A percentile compares a stretch with the other conserved stretches of the same genome.
phyloP scores from a whole-genome alignment of 768 basidiomycete genomes.

The Serendipita sp. region DNA sequence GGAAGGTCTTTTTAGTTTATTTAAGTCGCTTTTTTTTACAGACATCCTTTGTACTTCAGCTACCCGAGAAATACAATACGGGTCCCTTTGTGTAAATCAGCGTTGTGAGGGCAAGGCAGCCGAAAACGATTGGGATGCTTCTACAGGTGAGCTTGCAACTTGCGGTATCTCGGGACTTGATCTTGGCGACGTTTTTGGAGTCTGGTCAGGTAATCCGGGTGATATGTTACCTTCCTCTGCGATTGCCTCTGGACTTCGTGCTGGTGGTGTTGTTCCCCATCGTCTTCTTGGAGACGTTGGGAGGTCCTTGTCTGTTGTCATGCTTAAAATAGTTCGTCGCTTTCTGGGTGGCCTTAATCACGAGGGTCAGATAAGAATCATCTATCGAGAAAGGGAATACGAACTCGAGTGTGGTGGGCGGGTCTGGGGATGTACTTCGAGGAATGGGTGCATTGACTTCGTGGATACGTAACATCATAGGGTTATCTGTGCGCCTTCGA shows the following conservation, averaged over 20 bases:
- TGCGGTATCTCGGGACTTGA: neutral
- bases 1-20: neutral
- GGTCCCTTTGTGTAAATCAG: no score
- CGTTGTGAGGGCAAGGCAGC: neutral
- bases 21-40: neutral
- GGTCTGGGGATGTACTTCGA: neutral
- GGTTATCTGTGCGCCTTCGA: neutral
- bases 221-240: neutral
- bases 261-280: neutral
- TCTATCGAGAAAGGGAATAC: neutral
- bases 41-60: no score
- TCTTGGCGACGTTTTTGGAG: neutral
- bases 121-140: neutral
- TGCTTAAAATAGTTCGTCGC: neutral
- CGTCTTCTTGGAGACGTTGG: neutral
- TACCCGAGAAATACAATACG: no score
- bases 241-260: neutral
- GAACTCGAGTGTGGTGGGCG: neutral
- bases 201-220: neutral
- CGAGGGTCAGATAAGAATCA: neutral
- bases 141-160: neutral
- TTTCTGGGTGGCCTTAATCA: neutral
- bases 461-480: neutral
- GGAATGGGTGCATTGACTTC: neutral
- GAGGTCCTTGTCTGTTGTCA: neutral